Conservation (phyloP, 2,329 filamentous ascomycete species). For the Geosmithia putterillii region DNA sequence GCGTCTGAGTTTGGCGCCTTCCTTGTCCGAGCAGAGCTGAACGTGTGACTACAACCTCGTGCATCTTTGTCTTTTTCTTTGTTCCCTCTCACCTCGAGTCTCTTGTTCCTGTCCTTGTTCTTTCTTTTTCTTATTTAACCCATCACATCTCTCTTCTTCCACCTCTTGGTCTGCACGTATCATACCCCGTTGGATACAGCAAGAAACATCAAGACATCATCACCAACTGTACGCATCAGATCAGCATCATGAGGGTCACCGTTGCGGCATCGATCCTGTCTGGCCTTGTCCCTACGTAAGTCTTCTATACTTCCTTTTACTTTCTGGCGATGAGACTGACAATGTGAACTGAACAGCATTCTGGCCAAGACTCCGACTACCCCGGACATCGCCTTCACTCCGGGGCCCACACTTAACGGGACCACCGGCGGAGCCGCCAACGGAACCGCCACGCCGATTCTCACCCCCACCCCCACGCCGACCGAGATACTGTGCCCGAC, state of each 20-base stretch:
- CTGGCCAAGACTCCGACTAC: no score
- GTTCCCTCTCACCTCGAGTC: no score
- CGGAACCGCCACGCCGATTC: neutral
- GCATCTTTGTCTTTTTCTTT: no score
- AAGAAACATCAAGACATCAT: neutral
- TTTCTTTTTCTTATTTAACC: neutral
- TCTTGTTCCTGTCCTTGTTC: no score
- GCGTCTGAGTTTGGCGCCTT: no score
- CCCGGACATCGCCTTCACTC: neutral
- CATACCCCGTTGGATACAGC: no score
- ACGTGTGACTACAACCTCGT: no score
- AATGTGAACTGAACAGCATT: no score
- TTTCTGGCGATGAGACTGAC: no score
- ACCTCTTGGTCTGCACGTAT: neutral
- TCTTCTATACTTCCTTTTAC: neutral
- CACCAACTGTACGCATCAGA: no score
- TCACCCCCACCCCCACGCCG: neutral
- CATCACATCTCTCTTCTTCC: neutral
- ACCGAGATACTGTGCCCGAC: slow-evolving; percentile 15
- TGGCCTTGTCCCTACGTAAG: neutral
- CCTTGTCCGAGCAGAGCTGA: no score
- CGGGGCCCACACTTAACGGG: neutral
- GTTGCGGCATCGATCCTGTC: neutral
- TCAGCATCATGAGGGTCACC: neutral
- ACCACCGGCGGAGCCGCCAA: neutral